A percentile compares a stretch with the other conserved stretches of the same genome.
Evolutionary conservation across 139 green algal species (phyloP).

Genomic region (Bryopsis sp.): DNA sequence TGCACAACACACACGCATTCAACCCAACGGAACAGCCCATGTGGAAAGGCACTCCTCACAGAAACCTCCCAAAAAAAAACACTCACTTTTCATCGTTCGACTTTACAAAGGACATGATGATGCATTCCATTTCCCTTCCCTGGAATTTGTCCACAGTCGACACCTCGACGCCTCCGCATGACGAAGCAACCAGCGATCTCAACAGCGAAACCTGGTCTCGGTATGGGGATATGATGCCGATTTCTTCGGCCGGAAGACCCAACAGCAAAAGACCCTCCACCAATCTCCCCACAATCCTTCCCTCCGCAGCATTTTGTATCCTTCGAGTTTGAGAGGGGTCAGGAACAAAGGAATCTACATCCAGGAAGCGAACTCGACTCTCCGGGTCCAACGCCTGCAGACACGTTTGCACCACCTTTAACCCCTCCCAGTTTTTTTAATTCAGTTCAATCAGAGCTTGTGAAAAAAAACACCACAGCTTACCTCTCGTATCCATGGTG

Average conservation of each 20-base stretch:
- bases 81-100: constrained; percentile 39
- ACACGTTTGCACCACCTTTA: too few relatives aligned
- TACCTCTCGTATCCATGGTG: too few relatives aligned
- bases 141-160: constrained; percentile 84
- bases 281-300: constrained; percentile 37
- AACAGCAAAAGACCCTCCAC: constrained; percentile 34
- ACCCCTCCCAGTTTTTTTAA: too few relatives aligned
- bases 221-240: constrained; percentile 83
- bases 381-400: constrained; percentile 54
- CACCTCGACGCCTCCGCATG: constrained; percentile 43
- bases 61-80: not conserved
- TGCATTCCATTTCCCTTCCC: constrained; percentile 64
- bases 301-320: constrained; percentile 72
- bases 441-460: too few relatives aligned
- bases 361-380: constrained; percentile 64
- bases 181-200: not conserved
- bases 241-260: constrained; percentile 31
- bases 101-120: constrained; percentile 68
- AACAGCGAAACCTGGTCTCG: constrained; percentile 42
- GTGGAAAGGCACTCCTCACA: not conserved
- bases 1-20: constrained; percentile 5
- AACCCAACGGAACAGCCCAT: not conserved
- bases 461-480: too few relatives aligned
- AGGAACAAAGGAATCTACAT: constrained; percentile 53
- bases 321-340: too few relatives aligned